These are phyloP conservation scores for Candida albicans DNA, from an alignment of 1,139 yeast genomes.

Conservation along the genomic window DNA sequence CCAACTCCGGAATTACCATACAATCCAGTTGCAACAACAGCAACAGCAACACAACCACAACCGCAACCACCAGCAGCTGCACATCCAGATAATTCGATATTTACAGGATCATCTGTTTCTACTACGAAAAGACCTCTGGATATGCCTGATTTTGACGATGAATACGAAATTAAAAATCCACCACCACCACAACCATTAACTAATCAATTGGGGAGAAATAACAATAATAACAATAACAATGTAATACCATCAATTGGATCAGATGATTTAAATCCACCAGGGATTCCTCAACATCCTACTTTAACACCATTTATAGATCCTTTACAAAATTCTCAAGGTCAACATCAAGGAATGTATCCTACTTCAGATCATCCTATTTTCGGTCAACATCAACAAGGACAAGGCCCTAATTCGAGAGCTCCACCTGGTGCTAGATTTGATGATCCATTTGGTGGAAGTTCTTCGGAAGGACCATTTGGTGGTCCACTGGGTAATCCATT, in stretches of 20 bases:
- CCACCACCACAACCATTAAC: conserved; percentile 9
- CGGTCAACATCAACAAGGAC: conserved; percentile 21
- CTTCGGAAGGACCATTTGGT: neutral
- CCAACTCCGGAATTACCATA: conserved; percentile 14
- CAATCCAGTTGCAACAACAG: too few species aligned
- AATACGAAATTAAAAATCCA: conserved; percentile 39
- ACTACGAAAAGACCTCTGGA: conserved; percentile 22
- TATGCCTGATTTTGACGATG: conserved; percentile 61
- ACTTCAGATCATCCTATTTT: conserved; percentile 52
- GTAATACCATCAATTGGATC: conserved; percentile 38
- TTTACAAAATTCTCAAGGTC: conserved; percentile 14
- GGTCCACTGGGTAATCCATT: neutral
- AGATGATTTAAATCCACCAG: conserved; percentile 54
- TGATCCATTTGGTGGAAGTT: conserved; percentile 37
- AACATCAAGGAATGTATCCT: conserved; percentile 51
- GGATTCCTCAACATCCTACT: conserved; percentile 41
- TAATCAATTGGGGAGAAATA: conserved; percentile 1
- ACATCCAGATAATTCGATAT: conserved; percentile 5
- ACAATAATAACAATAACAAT: conserved; percentile 19
- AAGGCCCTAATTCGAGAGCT: conserved; percentile 28
- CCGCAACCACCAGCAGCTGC: neutral
- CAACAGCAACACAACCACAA: neutral
- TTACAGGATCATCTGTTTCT: conserved; percentile 4
- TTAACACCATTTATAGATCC: conserved; percentile 42
- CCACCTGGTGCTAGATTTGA: conserved; percentile 57